phyloP scores from a whole-genome alignment of 371 early-diverging fungal species.

The Lichtheimia hyalospora region DNA sequence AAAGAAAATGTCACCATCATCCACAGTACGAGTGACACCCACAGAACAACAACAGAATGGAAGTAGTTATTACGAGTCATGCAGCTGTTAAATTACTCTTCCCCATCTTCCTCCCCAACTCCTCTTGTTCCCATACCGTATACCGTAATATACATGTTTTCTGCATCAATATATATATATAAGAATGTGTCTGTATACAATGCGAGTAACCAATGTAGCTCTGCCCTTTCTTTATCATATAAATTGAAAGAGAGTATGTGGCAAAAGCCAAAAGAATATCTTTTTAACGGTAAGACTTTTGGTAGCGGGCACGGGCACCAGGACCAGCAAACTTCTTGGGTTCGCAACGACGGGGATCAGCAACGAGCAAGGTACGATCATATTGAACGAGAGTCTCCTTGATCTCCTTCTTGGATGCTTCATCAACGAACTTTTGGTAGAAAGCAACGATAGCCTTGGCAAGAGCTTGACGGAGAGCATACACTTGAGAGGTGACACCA shows the following conservation, averaged over 20 bases:
- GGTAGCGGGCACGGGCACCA: constrained; percentile 99
- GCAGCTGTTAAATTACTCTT: constrained; percentile 4
- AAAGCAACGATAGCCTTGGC: constrained; percentile 98
- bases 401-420: constrained; percentile 98
- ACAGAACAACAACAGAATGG: not conserved
- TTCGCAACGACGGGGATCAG: constrained; percentile 99
- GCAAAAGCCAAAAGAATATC: constrained; percentile 7
- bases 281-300: constrained; percentile 91
- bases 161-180: too few relatives aligned
- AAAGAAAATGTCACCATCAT: constrained; percentile 50
- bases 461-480: constrained; percentile 98
- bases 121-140: too few relatives aligned
- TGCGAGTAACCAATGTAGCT: too few relatives aligned
- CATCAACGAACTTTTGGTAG: constrained; percentile 98
- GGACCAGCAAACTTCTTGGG: constrained; percentile 99
- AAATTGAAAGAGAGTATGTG: constrained; percentile 1
- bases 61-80: constrained; percentile 2
- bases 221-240: too few relatives aligned
- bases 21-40: constrained; percentile 24
- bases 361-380: constrained; percentile 97
- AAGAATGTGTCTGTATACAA: too few relatives aligned
- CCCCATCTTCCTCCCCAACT: too few relatives aligned
- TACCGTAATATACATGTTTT: too few relatives aligned
- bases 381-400: constrained; percentile 90
- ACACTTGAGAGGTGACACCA: constrained; percentile 95